Base-by-base conservation (phyloP, 2,329 filamentous ascomycete genomes). In the Gaeumannomyces sp. region DNA sequence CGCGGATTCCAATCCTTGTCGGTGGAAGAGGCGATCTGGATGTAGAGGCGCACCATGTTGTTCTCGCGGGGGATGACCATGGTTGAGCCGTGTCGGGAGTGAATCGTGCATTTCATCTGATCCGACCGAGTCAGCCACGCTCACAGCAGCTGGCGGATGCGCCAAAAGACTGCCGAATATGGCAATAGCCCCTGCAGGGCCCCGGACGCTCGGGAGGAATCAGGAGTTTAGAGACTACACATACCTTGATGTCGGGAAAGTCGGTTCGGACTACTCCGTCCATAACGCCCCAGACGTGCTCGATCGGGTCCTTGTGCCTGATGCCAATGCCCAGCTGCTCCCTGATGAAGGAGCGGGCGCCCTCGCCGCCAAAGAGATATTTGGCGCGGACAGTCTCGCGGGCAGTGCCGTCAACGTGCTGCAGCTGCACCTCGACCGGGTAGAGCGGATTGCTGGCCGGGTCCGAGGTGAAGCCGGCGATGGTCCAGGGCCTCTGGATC, bases 21-120 rank as follows among this genome's bases (percentile, higher is more conserved):
- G 11, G 83, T 85, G 2, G 85, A 87, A 1, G 84, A 85, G 10
- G 83, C 82, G 59, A 88, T 84, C 70, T 91, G 90, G 65, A 92
- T 85, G 69, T 91, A 89, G 25, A 90, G 82, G 27, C 89, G 82
- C 62, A 90, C 88, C 76, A 90, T 84, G 66, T 87, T 85, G 64
- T 85, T 76, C 73, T 91, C 89, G 29, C 89, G 82, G 0, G 90
- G 90, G 65, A 94, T 93, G 5, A 93, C 87, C 85, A 93, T 90
- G 71, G 93, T 88, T 25, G 89, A 92, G 1, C 90, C 90, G 65
- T 88, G 80, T 60, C 85, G 81, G 4, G 89, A 92, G 73, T 92
- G 90, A 66, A 93, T 90, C 0, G 88, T 90, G 70, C 87, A 90
- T 79, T 90, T 89, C 82, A 89, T 89, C 81, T 88, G 66, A 13